Evolutionary conservation across 495 filamentous ascomycete species (phyloP).

Genomic region (Aspergillus diversus): DNA sequence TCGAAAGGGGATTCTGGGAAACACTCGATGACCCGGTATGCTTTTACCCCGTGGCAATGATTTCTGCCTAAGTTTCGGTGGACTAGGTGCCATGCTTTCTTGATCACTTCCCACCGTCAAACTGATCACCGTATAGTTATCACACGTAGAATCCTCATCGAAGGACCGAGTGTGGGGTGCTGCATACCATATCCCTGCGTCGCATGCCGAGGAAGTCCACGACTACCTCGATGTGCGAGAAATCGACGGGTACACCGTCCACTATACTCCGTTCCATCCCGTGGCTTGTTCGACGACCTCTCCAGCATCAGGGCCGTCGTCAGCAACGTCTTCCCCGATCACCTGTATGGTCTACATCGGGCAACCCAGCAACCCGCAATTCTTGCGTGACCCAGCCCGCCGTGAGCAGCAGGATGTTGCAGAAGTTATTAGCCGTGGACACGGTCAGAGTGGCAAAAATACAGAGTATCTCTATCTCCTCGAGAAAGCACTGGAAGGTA

Average conservation of each 20-base stretch:
- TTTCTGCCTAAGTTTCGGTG: neutral
- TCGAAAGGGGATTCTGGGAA: slow-evolving; percentile 79
- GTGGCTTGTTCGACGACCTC: slow-evolving; percentile 9
- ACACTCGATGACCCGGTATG: slow-evolving; percentile 66
- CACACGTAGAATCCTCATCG: slow-evolving; percentile 39
- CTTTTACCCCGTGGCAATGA: neutral
- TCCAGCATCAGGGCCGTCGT: neutral
- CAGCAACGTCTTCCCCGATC: slow-evolving; percentile 36
- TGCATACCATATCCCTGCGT: slow-evolving; percentile 82
- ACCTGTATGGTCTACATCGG: slow-evolving; percentile 89
- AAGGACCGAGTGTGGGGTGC: slow-evolving; percentile 82
- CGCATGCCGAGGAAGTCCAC: slow-evolving; percentile 77
- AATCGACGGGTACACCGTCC: slow-evolving; percentile 93
- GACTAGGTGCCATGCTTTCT: neutral
- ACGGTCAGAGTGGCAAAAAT: slow-evolving; percentile 88
- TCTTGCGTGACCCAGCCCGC: slow-evolving; percentile 64
- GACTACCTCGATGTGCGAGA: slow-evolving; percentile 94
- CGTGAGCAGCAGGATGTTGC: slow-evolving; percentile 83
- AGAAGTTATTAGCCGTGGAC: slow-evolving; percentile 74
- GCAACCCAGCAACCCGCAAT: slow-evolving; percentile 91
- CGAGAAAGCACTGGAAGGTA: slow-evolving; percentile 72
- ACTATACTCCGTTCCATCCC: slow-evolving; percentile 81
- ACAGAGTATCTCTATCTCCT: slow-evolving; percentile 86
- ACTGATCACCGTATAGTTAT: slow-evolving; percentile 30
- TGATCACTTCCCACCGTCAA: neutral